Conservation (phyloP, 2,329 filamentous ascomycete genomes). For the Colletotrichum lini region DNA sequence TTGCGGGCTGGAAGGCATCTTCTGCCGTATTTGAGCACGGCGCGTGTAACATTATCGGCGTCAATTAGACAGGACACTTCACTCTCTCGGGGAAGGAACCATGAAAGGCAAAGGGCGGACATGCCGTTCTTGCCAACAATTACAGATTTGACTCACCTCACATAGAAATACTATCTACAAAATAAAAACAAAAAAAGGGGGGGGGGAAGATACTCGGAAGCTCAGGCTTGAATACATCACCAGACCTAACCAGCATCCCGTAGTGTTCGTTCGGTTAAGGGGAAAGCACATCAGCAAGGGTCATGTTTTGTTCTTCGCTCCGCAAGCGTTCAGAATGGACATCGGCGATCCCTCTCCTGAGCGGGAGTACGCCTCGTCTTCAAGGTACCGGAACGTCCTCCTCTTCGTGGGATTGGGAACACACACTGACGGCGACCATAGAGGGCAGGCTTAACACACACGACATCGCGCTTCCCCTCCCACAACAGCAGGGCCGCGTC, state of each 20-base stretch:
- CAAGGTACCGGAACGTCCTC: slow-evolving; percentile 46
- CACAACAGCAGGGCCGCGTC: slow-evolving; percentile 19
- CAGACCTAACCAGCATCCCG: neutral
- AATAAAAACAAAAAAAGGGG: neutral
- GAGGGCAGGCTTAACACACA: slow-evolving; percentile 59
- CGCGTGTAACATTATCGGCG: slow-evolving; percentile 1
- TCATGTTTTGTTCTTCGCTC: slow-evolving; percentile 58
- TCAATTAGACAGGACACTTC: slow-evolving; percentile 13
- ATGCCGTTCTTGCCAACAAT: slow-evolving; percentile 17
- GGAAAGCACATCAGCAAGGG: neutral
- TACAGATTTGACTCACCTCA: slow-evolving; percentile 31
- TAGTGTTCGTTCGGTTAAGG: neutral
- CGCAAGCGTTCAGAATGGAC: slow-evolving; percentile 55
- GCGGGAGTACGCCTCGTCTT: slow-evolving; percentile 43
- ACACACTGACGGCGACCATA: slow-evolving; percentile 44
- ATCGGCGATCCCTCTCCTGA: slow-evolving; percentile 48
- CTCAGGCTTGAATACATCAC: neutral
- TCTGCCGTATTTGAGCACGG: slow-evolving; percentile 10
- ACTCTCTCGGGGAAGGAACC: neutral
- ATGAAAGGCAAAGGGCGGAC: slow-evolving; percentile 7
- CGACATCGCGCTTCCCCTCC: slow-evolving; percentile 61
- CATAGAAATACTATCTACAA: slow-evolving; percentile 20
- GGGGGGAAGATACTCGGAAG: neutral
- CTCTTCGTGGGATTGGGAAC: neutral
- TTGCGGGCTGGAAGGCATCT: slow-evolving; percentile 8